Percentiles rank a stretch among this genome's conserved stretches.
Conservation (phyloP, 2,329 filamentous ascomycete genomes). For the Alternaria burnsii region DNA sequence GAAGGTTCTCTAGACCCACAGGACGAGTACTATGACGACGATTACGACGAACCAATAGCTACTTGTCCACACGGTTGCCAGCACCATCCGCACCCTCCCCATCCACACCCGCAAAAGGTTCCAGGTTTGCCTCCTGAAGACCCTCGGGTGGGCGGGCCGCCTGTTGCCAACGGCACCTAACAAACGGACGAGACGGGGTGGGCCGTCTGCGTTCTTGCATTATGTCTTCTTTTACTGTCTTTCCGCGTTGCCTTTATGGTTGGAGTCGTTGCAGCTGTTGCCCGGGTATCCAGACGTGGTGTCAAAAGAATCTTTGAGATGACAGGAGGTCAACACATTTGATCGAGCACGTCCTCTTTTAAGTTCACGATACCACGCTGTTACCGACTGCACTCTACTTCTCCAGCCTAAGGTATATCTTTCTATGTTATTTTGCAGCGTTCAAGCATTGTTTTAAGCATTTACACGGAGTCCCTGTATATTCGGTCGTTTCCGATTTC, state of each 20-base stretch:
- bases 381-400: not conserved
- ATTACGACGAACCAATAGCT: conserved; percentile 44
- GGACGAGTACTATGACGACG: conserved; percentile 50
- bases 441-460: conserved; percentile 18
- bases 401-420: not conserved
- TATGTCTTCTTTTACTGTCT: conserved; percentile 39
- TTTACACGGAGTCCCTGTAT: conserved; percentile 11
- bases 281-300: conserved; percentile 13
- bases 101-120: conserved; percentile 32
- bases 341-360: not conserved
- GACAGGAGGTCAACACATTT: conserved; percentile 4
- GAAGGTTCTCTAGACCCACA: conserved; percentile 44
- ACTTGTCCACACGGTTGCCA: conserved; percentile 46
- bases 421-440: conserved; percentile 6
- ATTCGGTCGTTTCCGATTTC: conserved; percentile 14
- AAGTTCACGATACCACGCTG: not conserved
- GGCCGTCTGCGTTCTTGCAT: conserved; percentile 51
- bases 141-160: conserved; percentile 31
- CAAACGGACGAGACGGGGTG: conserved; percentile 51
- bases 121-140: conserved; percentile 36
- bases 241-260: conserved; percentile 39
- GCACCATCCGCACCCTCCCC: conserved; percentile 40
- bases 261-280: conserved; percentile 16
- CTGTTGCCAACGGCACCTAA: conserved; percentile 43
- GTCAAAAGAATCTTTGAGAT: conserved; percentile 14